Percentiles rank a stretch among this genome's conserved stretches.
These are phyloP conservation scores for Grigorovia transvaalensis DNA, from an alignment of 805 yeast genomes.

Conservation along the genomic window DNA sequence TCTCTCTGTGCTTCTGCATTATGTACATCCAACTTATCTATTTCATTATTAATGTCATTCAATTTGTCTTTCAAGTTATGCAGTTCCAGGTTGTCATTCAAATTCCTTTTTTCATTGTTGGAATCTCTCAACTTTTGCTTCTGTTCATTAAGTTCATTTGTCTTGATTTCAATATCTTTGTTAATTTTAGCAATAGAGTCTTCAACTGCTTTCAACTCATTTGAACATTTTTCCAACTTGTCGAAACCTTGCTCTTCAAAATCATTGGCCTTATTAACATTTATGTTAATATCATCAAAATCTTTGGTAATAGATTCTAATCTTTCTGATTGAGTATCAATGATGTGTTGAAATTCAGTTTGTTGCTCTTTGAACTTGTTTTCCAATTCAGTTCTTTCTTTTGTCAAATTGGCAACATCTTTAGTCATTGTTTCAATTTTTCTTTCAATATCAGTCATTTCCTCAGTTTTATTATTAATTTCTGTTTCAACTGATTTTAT, in stretches of 20 bases:
- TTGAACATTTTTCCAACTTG: conserved; percentile 12
- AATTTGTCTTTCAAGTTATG: conserved; percentile 36
- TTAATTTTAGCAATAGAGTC: conserved; percentile 9
- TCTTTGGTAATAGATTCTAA: conserved; percentile 1
- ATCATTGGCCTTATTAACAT: conserved; percentile 4
- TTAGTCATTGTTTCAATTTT: conserved; percentile 5
- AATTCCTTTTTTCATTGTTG: conserved; percentile 48
- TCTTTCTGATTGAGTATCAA: not conserved
- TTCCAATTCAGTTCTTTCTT: conserved; percentile 1
- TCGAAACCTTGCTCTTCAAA: conserved; percentile 8
- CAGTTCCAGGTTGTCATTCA: conserved; percentile 55
- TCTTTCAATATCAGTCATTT: conserved; percentile 7
- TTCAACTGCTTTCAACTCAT: conserved; percentile 7
- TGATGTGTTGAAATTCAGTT: not conserved
- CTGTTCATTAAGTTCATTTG: conserved; percentile 5
- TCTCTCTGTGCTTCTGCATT: conserved; percentile 53
- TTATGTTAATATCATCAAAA: not conserved
- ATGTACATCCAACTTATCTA: conserved; percentile 38
- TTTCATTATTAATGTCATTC: conserved; percentile 28
- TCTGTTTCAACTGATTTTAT: conserved; percentile 10
- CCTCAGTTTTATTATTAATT: conserved; percentile 6
- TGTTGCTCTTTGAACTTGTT: not conserved
- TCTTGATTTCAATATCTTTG: conserved; percentile 13
- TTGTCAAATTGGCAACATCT: conserved; percentile 5
- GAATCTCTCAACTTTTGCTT: conserved; percentile 42